Percentiles rank a stretch among this genome's conserved stretches.
Conservation (phyloP, 441 rosid genomes). For the Arabidopsis hybrid region DNA sequence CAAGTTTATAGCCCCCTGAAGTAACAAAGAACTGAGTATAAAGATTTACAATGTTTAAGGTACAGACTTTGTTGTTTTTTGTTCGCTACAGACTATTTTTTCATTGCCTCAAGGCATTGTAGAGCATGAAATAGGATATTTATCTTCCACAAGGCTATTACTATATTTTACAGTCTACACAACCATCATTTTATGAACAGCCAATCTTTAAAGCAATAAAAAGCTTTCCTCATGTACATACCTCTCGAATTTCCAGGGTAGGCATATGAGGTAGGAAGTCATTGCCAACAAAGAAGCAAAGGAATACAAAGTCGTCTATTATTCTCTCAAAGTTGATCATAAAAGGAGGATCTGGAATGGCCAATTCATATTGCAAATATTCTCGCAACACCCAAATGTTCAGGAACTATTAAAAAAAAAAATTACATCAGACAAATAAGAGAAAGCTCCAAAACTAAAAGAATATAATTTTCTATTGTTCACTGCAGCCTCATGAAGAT, state of each 20-base stretch:
- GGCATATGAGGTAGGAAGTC: slow-evolving; percentile 99
- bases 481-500: slow-evolving; percentile 13
- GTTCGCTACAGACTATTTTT: neutral
- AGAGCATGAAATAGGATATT: slow-evolving; percentile 10
- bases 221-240: slow-evolving; percentile 39
- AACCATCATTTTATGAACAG: neutral
- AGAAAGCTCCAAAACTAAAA: slow-evolving; percentile 3
- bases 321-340: slow-evolving; percentile 78
- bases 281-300: slow-evolving; percentile 98
- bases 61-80: neutral
- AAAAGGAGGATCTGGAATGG: slow-evolving; percentile 82
- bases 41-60: slow-evolving; percentile 14
- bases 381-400: slow-evolving; percentile 93
- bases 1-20: slow-evolving; percentile 95
- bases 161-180: slow-evolving; percentile 15
- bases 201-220: slow-evolving; percentile 4
- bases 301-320: slow-evolving; percentile 95
- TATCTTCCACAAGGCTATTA: neutral
- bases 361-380: slow-evolving; percentile 89
- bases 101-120: neutral
- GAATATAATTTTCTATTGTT: slow-evolving; percentile 2
- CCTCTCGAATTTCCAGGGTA: slow-evolving; percentile 98
- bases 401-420: slow-evolving; percentile 69
- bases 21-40: slow-evolving; percentile 32
- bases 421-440: slow-evolving; percentile 21